Evolutionary conservation across 2,329 filamentous ascomycete genomes (phyloP), one percentile per base, ranked within the genome.

Genomic region (Hypomyces perniciosus): DNA sequence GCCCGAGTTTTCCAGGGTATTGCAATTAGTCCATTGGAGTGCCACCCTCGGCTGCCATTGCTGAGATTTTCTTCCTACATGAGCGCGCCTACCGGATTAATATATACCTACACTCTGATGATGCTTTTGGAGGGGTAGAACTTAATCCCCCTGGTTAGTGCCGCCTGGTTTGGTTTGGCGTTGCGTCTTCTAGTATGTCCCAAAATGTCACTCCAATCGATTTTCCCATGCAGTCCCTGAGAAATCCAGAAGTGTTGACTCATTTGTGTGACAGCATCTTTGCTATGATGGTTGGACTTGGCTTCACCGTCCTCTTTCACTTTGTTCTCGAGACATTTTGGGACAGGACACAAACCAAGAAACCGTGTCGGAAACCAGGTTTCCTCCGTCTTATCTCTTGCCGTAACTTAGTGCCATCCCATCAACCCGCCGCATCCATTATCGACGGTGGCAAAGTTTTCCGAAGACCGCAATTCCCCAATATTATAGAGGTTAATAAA

Each of bases 261-360:
- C 20, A 20, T 20, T 20, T 20, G 20, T 20, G 20, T 20, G 3
- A 20, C 27, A 87, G 86, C 86, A 84, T 95, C 49, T 83, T 95
- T 42, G 82, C 90, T 1, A 88, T 96, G 4, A 73, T 95, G 8
- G 86, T 90, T 33, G 88, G 76, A 0, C 79, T 88, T 44, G 84
- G 83, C 53, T 78, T 84, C 35, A 65, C 81, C 20, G 71, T 95
- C 3, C 75, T 97, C 1, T 96, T 95, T 65, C 76, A 96, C 53
- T 95, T 96, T 60, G 88, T 96, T 0, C 92, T 92, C 0, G 92
- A 97, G 70, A 96, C 90, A 0, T 96, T 96, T 58, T 97, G 92
- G 92, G 90, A 96, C 66, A 78, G 92, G 44, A 85, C 86, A 2
- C 90, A 90, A 2, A 63, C 68, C 3, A 63, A 67, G 20, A 68